Base-by-base conservation (phyloP, 2,329 filamentous ascomycete genomes). In the Neofusicoccum kwambonambiense region DNA sequence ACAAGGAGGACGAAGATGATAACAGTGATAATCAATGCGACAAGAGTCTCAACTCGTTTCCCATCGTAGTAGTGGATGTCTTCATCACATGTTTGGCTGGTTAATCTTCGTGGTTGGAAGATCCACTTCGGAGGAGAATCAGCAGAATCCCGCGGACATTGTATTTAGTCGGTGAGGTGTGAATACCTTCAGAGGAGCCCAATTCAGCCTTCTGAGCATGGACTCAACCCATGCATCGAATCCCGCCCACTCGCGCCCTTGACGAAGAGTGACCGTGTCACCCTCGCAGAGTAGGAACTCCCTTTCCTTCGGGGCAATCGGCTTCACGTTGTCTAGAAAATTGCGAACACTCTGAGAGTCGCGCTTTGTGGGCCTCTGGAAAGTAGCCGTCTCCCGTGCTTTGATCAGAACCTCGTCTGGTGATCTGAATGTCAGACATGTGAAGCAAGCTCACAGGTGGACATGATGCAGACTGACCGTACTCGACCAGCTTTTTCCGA, bases 1-100 rank as follows among this genome's bases (percentile, higher is more conserved):
- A 80, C 72, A 0, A 80, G 72, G 2, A 81, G 71, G 12, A 77
- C 70, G 69, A 80, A 79, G 52, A 81, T 79, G 17, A 80, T 70
- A n/a, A 75, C 65, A 0, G 78, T 80, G 67, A 81, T 79, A 65
- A 81, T 72, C 13, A 77, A 67, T 63, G 77, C 78, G 62, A 79
- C 76, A 22, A 81, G 71, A 9, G 69, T 73, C 64, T 80, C 77
- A 31, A 81, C 74, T 17, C 78, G 73, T 0, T 70, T 66, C 9
- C 73, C 70, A 45, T 73, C 74, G 70, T 78, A 80, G 58, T 76
- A 75, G 44, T 74, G 72, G 52, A 80, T 70, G 45, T 70, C 62
- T 2, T 70, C 65, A 64, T 78, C 73, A 1, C 65, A 65, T 0
- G 78, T 79, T 63, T 80, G 80, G 0, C 69, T 72, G 9, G 73